These are phyloP conservation scores for Hypoxylon sp. DNA, from an alignment of 2,329 filamentous ascomycete species.

Conservation along the genomic window DNA sequence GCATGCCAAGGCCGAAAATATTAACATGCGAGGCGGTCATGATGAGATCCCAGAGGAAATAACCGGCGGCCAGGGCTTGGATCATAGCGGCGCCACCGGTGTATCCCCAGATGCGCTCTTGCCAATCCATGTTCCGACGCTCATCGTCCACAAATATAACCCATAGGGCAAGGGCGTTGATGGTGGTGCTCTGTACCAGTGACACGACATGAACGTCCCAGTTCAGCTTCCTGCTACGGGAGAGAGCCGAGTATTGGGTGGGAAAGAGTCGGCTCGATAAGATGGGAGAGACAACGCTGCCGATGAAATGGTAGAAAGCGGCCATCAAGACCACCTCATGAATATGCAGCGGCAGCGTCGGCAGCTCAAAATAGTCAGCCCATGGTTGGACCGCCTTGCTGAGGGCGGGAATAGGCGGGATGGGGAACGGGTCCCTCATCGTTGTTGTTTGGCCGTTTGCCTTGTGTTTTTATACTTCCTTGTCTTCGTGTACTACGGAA, in stretches of 20 bases:
- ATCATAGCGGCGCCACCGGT: constrained; percentile 79
- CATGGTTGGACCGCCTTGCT: constrained; percentile 72
- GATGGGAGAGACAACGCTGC: constrained; percentile 75
- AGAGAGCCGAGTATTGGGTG: constrained; percentile 72
- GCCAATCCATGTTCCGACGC: constrained; percentile 74
- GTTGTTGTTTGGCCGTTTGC: constrained; percentile 39
- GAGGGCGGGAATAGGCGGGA: constrained; percentile 72
- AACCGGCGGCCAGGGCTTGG: constrained; percentile 82
- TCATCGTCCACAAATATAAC: constrained; percentile 79
- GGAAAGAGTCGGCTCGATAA: constrained; percentile 75
- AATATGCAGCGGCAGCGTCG: constrained; percentile 80
- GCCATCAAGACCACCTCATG: constrained; percentile 81
- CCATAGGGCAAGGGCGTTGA: constrained; percentile 81
- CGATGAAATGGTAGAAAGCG: constrained; percentile 77
- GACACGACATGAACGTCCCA: constrained; percentile 91
- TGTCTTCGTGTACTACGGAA: constrained; percentile 7
- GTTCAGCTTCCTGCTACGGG: constrained; percentile 76
- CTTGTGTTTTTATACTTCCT: constrained; percentile 2
- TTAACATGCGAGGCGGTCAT: constrained; percentile 77
- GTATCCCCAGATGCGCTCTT: constrained; percentile 83
- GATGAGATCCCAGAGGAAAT: constrained; percentile 87
- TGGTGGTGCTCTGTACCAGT: constrained; percentile 81
- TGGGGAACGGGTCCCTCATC: constrained; percentile 82
- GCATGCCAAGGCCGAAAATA: constrained; percentile 81
- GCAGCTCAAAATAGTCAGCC: constrained; percentile 72